phyloP scores from a whole-genome alignment of 768 basidiomycete genomes.

The Pholiota microspora region DNA sequence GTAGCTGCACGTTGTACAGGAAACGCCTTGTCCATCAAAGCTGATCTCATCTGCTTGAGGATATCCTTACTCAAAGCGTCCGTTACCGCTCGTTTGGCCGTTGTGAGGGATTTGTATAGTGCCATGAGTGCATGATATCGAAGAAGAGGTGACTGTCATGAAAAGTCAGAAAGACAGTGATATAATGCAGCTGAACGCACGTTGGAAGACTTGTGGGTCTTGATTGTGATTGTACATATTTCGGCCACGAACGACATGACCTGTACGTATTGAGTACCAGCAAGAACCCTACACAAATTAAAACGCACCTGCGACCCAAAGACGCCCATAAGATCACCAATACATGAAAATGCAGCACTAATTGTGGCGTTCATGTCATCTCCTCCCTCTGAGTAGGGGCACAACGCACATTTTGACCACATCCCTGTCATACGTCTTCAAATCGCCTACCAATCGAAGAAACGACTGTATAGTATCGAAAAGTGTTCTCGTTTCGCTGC shows the following conservation, averaged over 20 bases:
- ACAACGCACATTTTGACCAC: conserved; percentile 60
- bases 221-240: conserved; percentile 63
- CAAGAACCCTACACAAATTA: not conserved
- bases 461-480: conserved; percentile 86
- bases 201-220: conserved; percentile 67
- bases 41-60: conserved; percentile 75
- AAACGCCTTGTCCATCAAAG: conserved; percentile 77
- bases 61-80: conserved; percentile 80
- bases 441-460: conserved; percentile 71
- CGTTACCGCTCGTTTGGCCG: conserved; percentile 80
- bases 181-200: conserved; percentile 41
- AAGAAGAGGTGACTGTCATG: conserved; percentile 67
- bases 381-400: not conserved
- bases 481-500: conserved; percentile 79
- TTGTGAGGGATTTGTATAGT: conserved; percentile 74
- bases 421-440: conserved; percentile 65
- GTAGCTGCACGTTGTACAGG: conserved; percentile 84
- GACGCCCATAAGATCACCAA: conserved; percentile 84
- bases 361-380: not conserved
- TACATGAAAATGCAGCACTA: conserved; percentile 82
- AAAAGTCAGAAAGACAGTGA: not conserved
- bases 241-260: conserved; percentile 96
- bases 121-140: conserved; percentile 78
- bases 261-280: conserved; percentile 36
- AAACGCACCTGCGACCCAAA: conserved; percentile 78